phyloP scores from a whole-genome alignment of 2,329 filamentous ascomycete species.

The Phaeophleospora eucalypticola region DNA sequence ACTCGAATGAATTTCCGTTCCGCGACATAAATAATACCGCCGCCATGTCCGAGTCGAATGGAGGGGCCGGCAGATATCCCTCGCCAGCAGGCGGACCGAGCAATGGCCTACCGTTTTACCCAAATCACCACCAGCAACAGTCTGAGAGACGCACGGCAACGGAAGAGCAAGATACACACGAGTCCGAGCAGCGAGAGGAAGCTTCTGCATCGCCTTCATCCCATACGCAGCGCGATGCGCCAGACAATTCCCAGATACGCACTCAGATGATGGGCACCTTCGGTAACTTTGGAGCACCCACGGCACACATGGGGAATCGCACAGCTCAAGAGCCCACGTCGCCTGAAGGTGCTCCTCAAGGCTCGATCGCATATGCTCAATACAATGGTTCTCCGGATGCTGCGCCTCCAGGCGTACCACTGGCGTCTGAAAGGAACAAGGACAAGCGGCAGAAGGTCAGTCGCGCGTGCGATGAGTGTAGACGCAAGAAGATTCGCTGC shows the following conservation, averaged over 20 bases:
- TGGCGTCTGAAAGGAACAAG: slow-evolving; percentile 15
- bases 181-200: background rate
- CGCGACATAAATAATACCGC: background rate
- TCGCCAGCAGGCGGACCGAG: slow-evolving; percentile 1
- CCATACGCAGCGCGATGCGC: slow-evolving; percentile 5
- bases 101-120: slow-evolving; percentile 10
- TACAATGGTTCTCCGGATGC: slow-evolving; percentile 19
- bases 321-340: slow-evolving; percentile 7
- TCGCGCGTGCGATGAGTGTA: slow-evolving; percentile 82
- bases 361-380: slow-evolving; percentile 21
- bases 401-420: slow-evolving; percentile 8
- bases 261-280: slow-evolving; percentile 16
- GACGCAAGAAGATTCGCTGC: slow-evolving; percentile 84
- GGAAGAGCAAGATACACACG: background rate
- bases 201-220: background rate
- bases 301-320: slow-evolving; percentile 5
- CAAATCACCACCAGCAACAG: slow-evolving; percentile 3
- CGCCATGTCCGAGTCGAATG: slow-evolving; percentile 4
- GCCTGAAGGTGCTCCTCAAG: slow-evolving; percentile 12
- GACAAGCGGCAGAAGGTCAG: slow-evolving; percentile 79
- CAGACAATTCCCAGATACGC: slow-evolving; percentile 14
- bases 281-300: slow-evolving; percentile 13
- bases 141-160: slow-evolving; percentile 1
- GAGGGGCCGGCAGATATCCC: slow-evolving; percentile 6
- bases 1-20: background rate